Conservation (phyloP, 2,329 filamentous ascomycete species). For the Claviceps digitariae region DNA sequence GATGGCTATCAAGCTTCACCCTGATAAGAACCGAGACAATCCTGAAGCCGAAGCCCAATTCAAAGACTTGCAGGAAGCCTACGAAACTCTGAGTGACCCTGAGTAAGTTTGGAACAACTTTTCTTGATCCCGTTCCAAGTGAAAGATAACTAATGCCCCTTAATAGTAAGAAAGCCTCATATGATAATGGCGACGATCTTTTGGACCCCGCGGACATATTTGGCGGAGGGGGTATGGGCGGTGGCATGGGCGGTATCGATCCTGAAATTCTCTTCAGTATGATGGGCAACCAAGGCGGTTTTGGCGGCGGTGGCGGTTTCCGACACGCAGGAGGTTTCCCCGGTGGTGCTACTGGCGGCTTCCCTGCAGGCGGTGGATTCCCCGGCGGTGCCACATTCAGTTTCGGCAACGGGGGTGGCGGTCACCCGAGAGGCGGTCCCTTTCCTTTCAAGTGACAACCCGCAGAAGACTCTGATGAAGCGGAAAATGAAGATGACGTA, state of each 20-base stretch:
- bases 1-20: conserved; percentile 85
- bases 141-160: background rate
- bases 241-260: conserved; percentile 55
- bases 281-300: conserved; percentile 56
- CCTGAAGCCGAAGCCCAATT: conserved; percentile 76
- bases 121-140: background rate
- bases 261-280: conserved; percentile 72
- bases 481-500: conserved; percentile 20
- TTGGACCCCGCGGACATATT: conserved; percentile 83
- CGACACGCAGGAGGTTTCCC: conserved; percentile 38
- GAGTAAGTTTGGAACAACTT: conserved; percentile 47
- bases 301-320: conserved; percentile 37
- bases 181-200: conserved; percentile 86
- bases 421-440: conserved; percentile 24
- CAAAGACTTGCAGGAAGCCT: conserved; percentile 96
- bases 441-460: conserved; percentile 37
- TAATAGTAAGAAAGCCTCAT: conserved; percentile 67
- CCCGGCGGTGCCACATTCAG: conserved; percentile 35
- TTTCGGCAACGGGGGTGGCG: conserved; percentile 28
- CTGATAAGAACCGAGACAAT: conserved; percentile 92
- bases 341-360: conserved; percentile 34
- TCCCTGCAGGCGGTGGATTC: conserved; percentile 31
- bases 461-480: conserved; percentile 21
- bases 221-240: conserved; percentile 50
- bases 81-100: conserved; percentile 87